These are phyloP conservation scores for Tricholoma furcatifolium DNA, from an alignment of 768 basidiomycete species.

Conservation along the genomic window DNA sequence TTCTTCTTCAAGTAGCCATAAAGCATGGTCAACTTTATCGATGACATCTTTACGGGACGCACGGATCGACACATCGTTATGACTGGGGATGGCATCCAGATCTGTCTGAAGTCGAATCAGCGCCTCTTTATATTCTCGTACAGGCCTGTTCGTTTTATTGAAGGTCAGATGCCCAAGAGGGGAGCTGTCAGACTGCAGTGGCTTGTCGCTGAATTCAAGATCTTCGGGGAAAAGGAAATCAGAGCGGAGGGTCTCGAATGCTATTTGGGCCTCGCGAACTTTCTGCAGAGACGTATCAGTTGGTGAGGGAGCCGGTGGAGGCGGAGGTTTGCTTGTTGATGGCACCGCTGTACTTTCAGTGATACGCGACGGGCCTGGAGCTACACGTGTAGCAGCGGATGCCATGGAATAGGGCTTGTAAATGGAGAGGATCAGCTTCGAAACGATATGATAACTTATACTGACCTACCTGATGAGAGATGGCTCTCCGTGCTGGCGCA, in stretches of 20 bases:
- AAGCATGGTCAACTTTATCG: conserved; percentile 2
- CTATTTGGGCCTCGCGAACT: neutral
- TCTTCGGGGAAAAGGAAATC: neutral
- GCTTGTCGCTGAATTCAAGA: conserved; percentile 1
- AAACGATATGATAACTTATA: neutral
- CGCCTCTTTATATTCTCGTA: conserved; percentile 7
- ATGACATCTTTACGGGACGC: neutral
- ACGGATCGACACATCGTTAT: neutral
- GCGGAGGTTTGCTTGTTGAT: neutral
- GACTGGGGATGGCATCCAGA: conserved; percentile 1
- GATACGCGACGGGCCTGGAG: neutral
- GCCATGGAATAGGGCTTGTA: neutral
- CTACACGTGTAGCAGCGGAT: neutral
- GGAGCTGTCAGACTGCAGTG: conserved; percentile 2
- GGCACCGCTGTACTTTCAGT: neutral
- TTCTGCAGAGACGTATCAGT: neutral
- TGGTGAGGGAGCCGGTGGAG: neutral
- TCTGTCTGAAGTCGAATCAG: conserved; percentile 4
- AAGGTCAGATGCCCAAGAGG: conserved; percentile 4
- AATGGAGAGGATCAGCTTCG: neutral
- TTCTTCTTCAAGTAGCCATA: conserved; percentile 1
- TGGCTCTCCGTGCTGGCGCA: neutral
- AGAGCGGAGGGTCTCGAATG: neutral
- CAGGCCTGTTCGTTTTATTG: neutral
- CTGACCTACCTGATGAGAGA: neutral